Evolutionary conservation across 2,329 filamentous ascomycete genomes (phyloP).

Genomic region (Xylariaceae sp.): DNA sequence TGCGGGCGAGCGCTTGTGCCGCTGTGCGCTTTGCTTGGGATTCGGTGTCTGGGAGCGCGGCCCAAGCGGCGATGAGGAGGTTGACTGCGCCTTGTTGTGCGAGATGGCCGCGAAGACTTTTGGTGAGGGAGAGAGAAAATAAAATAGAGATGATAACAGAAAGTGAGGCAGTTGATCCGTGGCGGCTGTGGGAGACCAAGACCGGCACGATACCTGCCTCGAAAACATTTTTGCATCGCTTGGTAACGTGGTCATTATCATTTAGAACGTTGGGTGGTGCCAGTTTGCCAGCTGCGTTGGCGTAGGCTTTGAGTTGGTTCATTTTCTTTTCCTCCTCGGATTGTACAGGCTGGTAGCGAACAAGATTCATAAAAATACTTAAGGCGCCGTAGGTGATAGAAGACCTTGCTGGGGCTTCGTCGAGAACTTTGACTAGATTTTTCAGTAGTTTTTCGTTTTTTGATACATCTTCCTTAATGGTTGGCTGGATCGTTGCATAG

Average conservation of each 20-base stretch:
- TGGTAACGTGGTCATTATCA: constrained; percentile 70
- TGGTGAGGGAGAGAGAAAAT: constrained; percentile 71
- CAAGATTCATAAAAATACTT: constrained; percentile 83
- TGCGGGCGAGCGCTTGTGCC: constrained; percentile 78
- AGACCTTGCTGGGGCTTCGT: constrained; percentile 58
- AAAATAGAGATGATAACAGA: constrained; percentile 74
- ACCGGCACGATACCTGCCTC: constrained; percentile 75
- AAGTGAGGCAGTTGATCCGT: constrained; percentile 67
- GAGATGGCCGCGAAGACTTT: constrained; percentile 71
- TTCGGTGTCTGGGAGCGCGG: constrained; percentile 55
- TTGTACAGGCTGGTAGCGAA: constrained; percentile 71
- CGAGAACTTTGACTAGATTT: constrained; percentile 63
- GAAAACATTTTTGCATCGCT: constrained; percentile 75
- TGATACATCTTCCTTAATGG: constrained; percentile 78
- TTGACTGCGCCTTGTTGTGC: constrained; percentile 93
- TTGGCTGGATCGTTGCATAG: constrained; percentile 82
- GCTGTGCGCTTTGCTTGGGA: constrained; percentile 53
- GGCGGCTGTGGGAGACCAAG: constrained; percentile 72
- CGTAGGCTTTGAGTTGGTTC: constrained; percentile 88
- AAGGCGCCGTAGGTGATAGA: constrained; percentile 80
- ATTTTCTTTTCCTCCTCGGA: constrained; percentile 93
- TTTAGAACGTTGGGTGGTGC: constrained; percentile 64
- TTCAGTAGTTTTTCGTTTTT: constrained; percentile 67
- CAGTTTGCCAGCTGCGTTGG: constrained; percentile 74
- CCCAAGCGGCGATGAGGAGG: constrained; percentile 71